Percentiles rank a stretch among this genome's conserved stretches.
Conservation (phyloP, 495 filamentous ascomycete genomes). For the Amorphotheca resinae region DNA sequence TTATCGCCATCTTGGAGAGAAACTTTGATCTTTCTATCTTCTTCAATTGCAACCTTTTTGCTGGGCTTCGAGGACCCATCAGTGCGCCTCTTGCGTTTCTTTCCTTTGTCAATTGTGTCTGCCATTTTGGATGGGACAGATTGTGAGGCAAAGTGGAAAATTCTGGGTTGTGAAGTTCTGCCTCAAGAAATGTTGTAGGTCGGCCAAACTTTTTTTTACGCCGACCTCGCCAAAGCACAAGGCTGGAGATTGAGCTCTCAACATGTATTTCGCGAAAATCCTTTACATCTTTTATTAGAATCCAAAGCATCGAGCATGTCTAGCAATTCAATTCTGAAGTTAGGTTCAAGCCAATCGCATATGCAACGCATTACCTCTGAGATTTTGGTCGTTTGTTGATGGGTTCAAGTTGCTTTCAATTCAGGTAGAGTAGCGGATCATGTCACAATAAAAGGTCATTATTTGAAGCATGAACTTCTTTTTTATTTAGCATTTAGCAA, state of each 20-base stretch:
- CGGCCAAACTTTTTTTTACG: constrained; percentile 4
- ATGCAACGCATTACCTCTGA: too few relatives aligned
- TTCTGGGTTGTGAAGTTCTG: too few relatives aligned
- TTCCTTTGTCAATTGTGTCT: constrained; percentile 43
- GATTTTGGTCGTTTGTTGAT: too few relatives aligned
- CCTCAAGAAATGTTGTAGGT: background rate
- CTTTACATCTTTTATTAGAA: too few relatives aligned
- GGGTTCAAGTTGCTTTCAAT: too few relatives aligned
- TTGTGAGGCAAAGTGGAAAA: background rate
- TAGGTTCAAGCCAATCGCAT: too few relatives aligned
- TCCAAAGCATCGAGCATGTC: too few relatives aligned
- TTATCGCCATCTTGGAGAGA: constrained; percentile 40
- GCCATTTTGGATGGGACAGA: constrained; percentile 6
- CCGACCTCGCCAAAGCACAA: background rate
- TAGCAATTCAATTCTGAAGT: too few relatives aligned
- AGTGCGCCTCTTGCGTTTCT: constrained; percentile 61
- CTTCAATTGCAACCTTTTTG: constrained; percentile 50
- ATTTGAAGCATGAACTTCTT: constrained; percentile 12
- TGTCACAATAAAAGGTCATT: background rate
- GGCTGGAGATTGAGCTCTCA: too few relatives aligned
- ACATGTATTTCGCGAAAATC: too few relatives aligned
- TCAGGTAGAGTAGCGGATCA: too few relatives aligned
- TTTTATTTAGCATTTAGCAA: constrained; percentile 17
- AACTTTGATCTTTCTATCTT: constrained; percentile 40
- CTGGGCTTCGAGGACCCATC: constrained; percentile 40